Conservation (phyloP, 352 stramenopile species). For the Pythium dissotocum region DNA sequence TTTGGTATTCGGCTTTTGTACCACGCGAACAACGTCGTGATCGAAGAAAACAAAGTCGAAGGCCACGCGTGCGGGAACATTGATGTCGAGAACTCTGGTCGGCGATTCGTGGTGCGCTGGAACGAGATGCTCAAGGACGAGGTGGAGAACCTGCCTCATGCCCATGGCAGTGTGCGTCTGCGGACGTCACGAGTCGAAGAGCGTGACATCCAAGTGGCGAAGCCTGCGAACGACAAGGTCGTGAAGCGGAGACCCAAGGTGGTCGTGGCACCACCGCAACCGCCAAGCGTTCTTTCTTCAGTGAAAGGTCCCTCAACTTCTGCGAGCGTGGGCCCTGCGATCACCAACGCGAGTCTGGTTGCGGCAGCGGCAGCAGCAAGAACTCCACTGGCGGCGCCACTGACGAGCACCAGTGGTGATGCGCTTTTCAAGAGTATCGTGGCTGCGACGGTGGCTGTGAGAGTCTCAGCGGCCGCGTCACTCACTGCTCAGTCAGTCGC, state of each 20-base stretch:
- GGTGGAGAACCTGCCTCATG: constrained; percentile 49
- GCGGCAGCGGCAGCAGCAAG: background rate
- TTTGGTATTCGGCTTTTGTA: constrained; percentile 78
- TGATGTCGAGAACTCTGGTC: constrained; percentile 72
- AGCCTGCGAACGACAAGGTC: background rate
- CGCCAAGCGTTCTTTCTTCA: no score
- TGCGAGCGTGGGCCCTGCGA: background rate
- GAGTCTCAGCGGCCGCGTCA: no score
- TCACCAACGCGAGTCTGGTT: no score
- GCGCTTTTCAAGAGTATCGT: background rate
- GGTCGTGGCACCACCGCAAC: background rate
- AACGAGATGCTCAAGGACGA: constrained; percentile 77
- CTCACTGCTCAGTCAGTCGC: no score
- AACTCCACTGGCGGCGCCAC: no score
- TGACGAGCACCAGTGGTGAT: background rate
- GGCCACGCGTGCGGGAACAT: constrained; percentile 72
- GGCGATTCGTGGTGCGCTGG: constrained; percentile 75
- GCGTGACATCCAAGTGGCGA: constrained; percentile 17
- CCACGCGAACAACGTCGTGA: constrained; percentile 65
- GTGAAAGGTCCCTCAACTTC: background rate
- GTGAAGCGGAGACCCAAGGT: constrained; percentile 3
- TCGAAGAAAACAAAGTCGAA: constrained; percentile 72
- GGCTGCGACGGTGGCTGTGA: background rate
- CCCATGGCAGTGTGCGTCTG: constrained; percentile 47
- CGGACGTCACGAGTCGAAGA: constrained; percentile 42